phyloP scores from a whole-genome alignment of 2,329 filamentous ascomycete species.

The Davidsoniella neocaledoniae region DNA sequence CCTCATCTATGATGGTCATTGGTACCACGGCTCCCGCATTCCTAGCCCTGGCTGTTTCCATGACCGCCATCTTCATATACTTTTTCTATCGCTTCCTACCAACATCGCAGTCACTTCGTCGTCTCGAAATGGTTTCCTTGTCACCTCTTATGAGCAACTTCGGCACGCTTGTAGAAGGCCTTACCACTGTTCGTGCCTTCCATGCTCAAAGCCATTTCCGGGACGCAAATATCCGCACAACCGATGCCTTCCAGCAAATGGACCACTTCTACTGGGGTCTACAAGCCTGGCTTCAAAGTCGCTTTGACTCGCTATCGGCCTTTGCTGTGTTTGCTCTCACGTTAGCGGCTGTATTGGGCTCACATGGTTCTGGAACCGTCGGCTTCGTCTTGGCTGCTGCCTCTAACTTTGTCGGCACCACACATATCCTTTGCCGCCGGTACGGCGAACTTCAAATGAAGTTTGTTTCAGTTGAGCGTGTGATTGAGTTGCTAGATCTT shows the following conservation, averaged over 20 bases:
- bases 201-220: conserved; percentile 66
- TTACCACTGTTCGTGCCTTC: conserved; percentile 77
- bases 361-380: conserved; percentile 61
- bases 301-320: conserved; percentile 58
- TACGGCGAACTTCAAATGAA: conserved; percentile 84
- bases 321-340: conserved; percentile 59
- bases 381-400: conserved; percentile 70
- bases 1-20: conserved; percentile 60
- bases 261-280: conserved; percentile 92
- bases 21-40: conserved; percentile 63
- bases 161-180: conserved; percentile 66
- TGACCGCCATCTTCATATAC: conserved; percentile 52
- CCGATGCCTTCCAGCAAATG: conserved; percentile 83
- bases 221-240: conserved; percentile 59
- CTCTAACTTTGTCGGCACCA: conserved; percentile 49
- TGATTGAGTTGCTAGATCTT: conserved; percentile 65
- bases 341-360: conserved; percentile 54
- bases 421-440: conserved; percentile 56
- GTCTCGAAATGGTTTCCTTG: conserved; percentile 78
- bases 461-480: conserved; percentile 76
- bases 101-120: conserved; percentile 64
- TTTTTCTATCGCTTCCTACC: conserved; percentile 67
- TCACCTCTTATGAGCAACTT: conserved; percentile 88
- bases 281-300: conserved; percentile 68
- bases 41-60: conserved; percentile 49